Percentiles rank a stretch among this genome's conserved stretches.
phyloP scores from a whole-genome alignment of 2,329 filamentous ascomycete genomes.

The Hypoxylon sp. region DNA sequence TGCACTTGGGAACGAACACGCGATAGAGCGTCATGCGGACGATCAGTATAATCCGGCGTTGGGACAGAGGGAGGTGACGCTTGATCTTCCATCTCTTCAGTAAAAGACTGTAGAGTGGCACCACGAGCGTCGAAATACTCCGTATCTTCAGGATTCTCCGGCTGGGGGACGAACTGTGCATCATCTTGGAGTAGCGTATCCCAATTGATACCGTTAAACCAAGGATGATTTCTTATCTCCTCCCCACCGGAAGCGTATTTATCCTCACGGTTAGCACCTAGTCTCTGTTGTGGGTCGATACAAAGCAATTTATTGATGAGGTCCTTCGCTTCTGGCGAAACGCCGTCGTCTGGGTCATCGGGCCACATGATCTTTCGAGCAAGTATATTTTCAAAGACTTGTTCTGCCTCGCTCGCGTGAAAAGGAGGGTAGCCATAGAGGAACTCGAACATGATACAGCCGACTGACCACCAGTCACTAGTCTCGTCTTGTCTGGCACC shows the following conservation, averaged over 20 bases:
- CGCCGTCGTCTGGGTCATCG: slow-evolving; percentile 80
- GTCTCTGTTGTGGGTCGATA: slow-evolving; percentile 82
- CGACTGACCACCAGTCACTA: slow-evolving; percentile 99
- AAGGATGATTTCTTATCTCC: slow-evolving; percentile 90
- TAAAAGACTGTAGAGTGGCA: slow-evolving; percentile 91
- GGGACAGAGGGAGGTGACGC: slow-evolving; percentile 79
- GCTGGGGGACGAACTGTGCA: slow-evolving; percentile 92
- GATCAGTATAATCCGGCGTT: slow-evolving; percentile 83
- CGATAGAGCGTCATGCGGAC: slow-evolving; percentile 94
- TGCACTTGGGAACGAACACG: slow-evolving; percentile 81
- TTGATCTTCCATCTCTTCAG: slow-evolving; percentile 94
- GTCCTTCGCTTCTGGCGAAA: slow-evolving; percentile 91
- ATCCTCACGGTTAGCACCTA: slow-evolving; percentile 89
- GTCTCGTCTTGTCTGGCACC: slow-evolving; percentile 96
- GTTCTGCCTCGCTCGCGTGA: slow-evolving; percentile 88
- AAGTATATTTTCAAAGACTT: slow-evolving; percentile 97
- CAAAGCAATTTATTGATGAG: slow-evolving; percentile 94
- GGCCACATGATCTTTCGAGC: slow-evolving; percentile 94
- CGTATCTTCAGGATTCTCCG: slow-evolving; percentile 95
- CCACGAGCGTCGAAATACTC: slow-evolving; percentile 97
- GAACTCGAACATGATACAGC: slow-evolving; percentile 97
- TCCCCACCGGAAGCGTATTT: slow-evolving; percentile 87
- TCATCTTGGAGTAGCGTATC: slow-evolving; percentile 93
- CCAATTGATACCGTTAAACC: slow-evolving; percentile 93
- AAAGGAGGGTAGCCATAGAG: slow-evolving; percentile 95